Evolutionary conservation across 495 filamentous ascomycete species (phyloP).

Genomic region (Podospora didyma): DNA sequence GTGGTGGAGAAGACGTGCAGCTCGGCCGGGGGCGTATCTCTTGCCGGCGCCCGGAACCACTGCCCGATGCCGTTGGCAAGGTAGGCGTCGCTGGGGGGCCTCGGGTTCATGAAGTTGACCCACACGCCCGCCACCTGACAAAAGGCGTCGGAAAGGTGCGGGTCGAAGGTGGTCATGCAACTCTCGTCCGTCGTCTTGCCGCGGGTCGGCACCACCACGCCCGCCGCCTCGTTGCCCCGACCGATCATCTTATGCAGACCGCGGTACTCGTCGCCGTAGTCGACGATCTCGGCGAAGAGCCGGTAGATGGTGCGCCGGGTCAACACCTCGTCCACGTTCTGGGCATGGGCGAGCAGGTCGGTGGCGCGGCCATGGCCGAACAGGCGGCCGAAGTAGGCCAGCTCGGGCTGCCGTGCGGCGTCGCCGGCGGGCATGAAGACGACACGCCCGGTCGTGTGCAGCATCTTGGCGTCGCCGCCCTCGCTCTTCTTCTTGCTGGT

Average conservation of each 20-base stretch:
- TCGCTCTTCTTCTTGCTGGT: too few species aligned
- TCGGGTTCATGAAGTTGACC: constrained; percentile 45
- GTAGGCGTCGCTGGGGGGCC: constrained; percentile 37
- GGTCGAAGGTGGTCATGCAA: constrained; percentile 45
- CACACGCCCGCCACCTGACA: constrained; percentile 33
- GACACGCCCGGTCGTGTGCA: too few species aligned
- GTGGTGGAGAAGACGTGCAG: constrained; percentile 8
- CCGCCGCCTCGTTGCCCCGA: constrained; percentile 18
- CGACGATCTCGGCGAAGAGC: constrained; percentile 21
- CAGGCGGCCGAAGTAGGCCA: too few species aligned
- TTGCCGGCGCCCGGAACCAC: constrained; percentile 45
- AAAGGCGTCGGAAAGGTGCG: constrained; percentile 26
- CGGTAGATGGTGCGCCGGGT: neutral
- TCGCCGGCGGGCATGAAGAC: too few species aligned
- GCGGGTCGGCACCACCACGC: constrained; percentile 8
- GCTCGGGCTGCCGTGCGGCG: too few species aligned
- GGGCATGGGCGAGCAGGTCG: too few species aligned
- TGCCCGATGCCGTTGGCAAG: constrained; percentile 45
- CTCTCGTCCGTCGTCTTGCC: neutral
- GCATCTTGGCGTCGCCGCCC: too few species aligned
- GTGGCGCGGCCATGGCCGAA: too few species aligned
- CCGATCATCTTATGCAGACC: constrained; percentile 23
- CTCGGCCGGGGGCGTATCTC: constrained; percentile 11
- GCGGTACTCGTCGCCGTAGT: constrained; percentile 25
- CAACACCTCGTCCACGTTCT: too few species aligned